Percentiles rank a stretch among this genome's conserved stretches.
phyloP scores from a whole-genome alignment of 805 yeast species.

The Wickerhamomyces hampshirensis region DNA sequence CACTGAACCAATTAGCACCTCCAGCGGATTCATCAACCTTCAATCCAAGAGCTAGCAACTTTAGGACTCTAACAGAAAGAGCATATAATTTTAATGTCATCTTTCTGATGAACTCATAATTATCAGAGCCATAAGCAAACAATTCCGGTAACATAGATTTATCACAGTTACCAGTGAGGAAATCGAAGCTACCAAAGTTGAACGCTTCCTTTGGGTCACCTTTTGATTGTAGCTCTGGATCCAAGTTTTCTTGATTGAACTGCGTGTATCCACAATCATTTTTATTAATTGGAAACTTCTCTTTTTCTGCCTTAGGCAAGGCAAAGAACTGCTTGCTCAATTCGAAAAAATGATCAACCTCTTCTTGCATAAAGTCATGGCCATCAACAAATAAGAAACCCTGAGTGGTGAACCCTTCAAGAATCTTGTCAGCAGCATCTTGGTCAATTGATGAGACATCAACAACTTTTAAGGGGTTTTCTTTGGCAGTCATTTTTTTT shows the following conservation, averaged over 20 bases:
- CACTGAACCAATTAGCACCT: constrained; percentile 56
- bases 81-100: constrained; percentile 42
- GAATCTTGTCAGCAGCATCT: constrained; percentile 44
- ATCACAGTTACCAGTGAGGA: constrained; percentile 40
- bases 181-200: constrained; percentile 56
- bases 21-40: constrained; percentile 51
- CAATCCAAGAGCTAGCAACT: constrained; percentile 56
- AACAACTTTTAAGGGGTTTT: constrained; percentile 49
- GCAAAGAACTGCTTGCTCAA: constrained; percentile 46
- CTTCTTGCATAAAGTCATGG: constrained; percentile 52
- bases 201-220: constrained; percentile 70
- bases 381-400: constrained; percentile 69
- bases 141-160: constrained; percentile 45
- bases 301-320: constrained; percentile 47
- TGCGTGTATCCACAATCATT: constrained; percentile 59
- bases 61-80: constrained; percentile 46
- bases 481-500: constrained; percentile 3
- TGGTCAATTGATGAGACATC: constrained; percentile 45
- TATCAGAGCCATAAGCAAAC: constrained; percentile 37
- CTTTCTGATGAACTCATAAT: constrained; percentile 36
- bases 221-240: constrained; percentile 21
- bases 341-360: constrained; percentile 47
- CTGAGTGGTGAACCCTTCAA: constrained; percentile 56
- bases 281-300: constrained; percentile 42
- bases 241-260: constrained; percentile 46